phyloP scores from a whole-genome alignment of 83 land plant genomes.

The Diphasiastrum complanatum region DNA sequence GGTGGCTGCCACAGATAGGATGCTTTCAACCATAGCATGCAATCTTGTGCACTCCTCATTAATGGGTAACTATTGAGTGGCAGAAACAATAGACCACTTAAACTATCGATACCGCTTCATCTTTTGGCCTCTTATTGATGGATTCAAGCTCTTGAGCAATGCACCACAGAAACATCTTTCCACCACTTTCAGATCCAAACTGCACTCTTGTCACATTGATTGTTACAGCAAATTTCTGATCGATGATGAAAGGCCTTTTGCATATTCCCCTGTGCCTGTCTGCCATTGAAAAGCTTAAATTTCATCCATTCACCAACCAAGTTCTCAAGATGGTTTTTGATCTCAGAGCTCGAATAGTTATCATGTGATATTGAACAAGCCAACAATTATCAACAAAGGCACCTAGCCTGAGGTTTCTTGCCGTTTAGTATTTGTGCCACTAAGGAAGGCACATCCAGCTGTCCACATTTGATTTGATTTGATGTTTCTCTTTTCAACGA shows the following conservation, averaged over 20 bases:
- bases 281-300: no score
- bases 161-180: slow-evolving; percentile 42
- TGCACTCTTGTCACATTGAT: no score
- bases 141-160: slow-evolving; percentile 26
- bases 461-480: slow-evolving; percentile 46
- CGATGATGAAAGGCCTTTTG: no score
- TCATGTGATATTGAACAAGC: slow-evolving; percentile 30
- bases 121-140: slow-evolving; percentile 3
- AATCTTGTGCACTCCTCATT: slow-evolving; percentile 47
- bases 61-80: slow-evolving; percentile 43
- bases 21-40: slow-evolving; percentile 38
- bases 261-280: no score
- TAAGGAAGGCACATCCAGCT: slow-evolving; percentile 47
- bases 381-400: slow-evolving; percentile 63
- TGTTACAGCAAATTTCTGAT: no score
- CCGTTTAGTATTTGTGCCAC: slow-evolving; percentile 31
- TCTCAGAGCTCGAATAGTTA: slow-evolving; percentile 7
- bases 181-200: no score
- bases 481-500: slow-evolving; percentile 32
- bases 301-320: slow-evolving; percentile 52
- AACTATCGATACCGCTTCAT: slow-evolving; percentile 36
- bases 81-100: slow-evolving; percentile 57
- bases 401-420: slow-evolving; percentile 43
- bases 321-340: slow-evolving; percentile 3
- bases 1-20: slow-evolving; percentile 46